phyloP scores from a whole-genome alignment of 2,329 filamentous ascomycete genomes.

The Fusarium proliferatum region DNA sequence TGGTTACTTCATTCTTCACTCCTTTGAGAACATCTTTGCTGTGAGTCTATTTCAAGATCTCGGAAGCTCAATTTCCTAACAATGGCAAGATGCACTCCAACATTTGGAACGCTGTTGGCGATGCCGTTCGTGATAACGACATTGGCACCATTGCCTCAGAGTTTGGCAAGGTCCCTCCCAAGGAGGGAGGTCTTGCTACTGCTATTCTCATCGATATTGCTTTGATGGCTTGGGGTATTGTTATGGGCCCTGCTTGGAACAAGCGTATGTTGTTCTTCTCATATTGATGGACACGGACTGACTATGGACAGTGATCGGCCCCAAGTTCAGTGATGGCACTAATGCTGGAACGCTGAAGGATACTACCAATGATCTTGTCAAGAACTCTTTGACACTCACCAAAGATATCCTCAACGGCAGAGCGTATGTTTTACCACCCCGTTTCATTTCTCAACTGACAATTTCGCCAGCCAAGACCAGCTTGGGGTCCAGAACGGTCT shows the following conservation, averaged over 20 bases:
- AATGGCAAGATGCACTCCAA: slow-evolving; percentile 16
- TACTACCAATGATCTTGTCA: slow-evolving; percentile 22
- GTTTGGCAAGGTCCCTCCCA: slow-evolving; percentile 22
- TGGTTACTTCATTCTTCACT: slow-evolving; percentile 23
- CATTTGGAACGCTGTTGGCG: slow-evolving; percentile 24
- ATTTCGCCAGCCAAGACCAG: neutral
- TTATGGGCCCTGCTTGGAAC: slow-evolving; percentile 30
- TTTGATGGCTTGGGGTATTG: slow-evolving; percentile 16
- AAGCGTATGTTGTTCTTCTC: neutral
- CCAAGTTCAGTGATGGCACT: slow-evolving; percentile 5
- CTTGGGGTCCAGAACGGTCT: slow-evolving; percentile 26
- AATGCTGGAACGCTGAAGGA: slow-evolving; percentile 12
- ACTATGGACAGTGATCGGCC: neutral
- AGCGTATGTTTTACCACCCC: neutral
- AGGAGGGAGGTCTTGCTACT: slow-evolving; percentile 1
- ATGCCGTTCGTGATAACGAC: slow-evolving; percentile 21
- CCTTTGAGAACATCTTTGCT: slow-evolving; percentile 18
- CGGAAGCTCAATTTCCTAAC: fast-evolving
- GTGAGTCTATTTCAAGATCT: neutral
- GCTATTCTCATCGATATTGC: slow-evolving; percentile 25
- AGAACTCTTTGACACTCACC: slow-evolving; percentile 20
- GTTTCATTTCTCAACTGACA: neutral
- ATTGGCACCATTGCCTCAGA: slow-evolving; percentile 15
- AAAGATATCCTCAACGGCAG: slow-evolving; percentile 18
- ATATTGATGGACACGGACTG: fast-evolving